These are phyloP conservation scores for Volutella citrinella DNA, from an alignment of 2,329 filamentous ascomycete genomes.

Conservation along the genomic window DNA sequence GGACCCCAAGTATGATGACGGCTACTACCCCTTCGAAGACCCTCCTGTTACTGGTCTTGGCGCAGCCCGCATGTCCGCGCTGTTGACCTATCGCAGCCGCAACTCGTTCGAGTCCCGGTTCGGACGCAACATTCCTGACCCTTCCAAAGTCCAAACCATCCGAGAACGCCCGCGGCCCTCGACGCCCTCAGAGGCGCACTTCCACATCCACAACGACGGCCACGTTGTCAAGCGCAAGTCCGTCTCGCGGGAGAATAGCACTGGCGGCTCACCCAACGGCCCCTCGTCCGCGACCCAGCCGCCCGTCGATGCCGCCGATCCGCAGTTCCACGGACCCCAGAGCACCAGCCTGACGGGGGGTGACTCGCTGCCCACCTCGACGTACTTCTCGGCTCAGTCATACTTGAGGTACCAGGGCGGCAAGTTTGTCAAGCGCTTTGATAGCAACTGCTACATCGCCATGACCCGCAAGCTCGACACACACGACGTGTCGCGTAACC, in stretches of 20 bases:
- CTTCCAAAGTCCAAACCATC: conserved; percentile 79
- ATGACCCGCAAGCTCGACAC: conserved; percentile 98
- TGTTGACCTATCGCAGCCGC: conserved; percentile 92
- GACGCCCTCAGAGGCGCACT: conserved; percentile 69
- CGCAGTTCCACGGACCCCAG: conserved; percentile 68
- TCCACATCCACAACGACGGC: conserved; percentile 80
- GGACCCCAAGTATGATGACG: conserved; percentile 97
- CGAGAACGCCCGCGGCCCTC: conserved; percentile 60
- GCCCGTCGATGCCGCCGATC: conserved; percentile 39
- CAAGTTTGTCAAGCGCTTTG: conserved; percentile 96
- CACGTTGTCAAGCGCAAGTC: conserved; percentile 60
- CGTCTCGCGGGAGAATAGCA: conserved; percentile 47
- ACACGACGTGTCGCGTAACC: conserved; percentile 84
- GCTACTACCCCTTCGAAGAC: conserved; percentile 86
- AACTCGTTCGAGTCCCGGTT: conserved; percentile 97
- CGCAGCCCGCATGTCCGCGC: conserved; percentile 92
- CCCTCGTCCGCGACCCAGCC: conserved; percentile 19
- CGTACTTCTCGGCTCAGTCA: conserved; percentile 98
- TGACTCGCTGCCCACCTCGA: conserved; percentile 57
- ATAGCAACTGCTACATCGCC: conserved; percentile 98
- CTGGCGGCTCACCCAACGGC: conserved; percentile 29
- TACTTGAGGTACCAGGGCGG: conserved; percentile 94
- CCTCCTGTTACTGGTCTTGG: conserved; percentile 84
- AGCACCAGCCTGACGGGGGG: conserved; percentile 47
- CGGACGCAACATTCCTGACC: conserved; percentile 86